phyloP scores from a whole-genome alignment of 768 basidiomycete genomes.

The Kwoniella shandongensis region DNA sequence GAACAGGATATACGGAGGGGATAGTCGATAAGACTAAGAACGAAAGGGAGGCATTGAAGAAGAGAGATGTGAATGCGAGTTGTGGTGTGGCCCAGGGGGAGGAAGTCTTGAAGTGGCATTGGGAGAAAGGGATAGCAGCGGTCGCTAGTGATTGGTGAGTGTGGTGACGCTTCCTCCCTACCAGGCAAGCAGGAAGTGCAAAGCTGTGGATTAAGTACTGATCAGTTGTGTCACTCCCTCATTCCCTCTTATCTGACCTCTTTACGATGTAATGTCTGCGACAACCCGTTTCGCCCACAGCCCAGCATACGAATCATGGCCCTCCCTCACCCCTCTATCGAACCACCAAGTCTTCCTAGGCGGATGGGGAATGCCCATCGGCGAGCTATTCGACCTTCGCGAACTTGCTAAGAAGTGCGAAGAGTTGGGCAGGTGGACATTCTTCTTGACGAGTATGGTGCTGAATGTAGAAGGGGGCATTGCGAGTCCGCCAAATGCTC shows the following conservation, averaged over 20 bases:
- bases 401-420: conserved; percentile 22
- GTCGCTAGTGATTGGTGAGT: conserved; percentile 32
- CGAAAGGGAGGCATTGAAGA: conserved; percentile 8
- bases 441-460: conserved; percentile 36
- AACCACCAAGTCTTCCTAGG: conserved; percentile 33
- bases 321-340: conserved; percentile 14
- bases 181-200: not conserved
- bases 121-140: conserved; percentile 33
- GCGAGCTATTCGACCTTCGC: conserved; percentile 34
- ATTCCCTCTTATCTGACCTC: too few species aligned
- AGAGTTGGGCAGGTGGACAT: conserved; percentile 24
- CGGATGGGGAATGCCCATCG: conserved; percentile 37
- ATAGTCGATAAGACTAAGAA: conserved; percentile 10
- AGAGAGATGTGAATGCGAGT: conserved; percentile 1
- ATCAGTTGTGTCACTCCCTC: too few species aligned
- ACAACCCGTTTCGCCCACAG: conserved; percentile 8
- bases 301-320: conserved; percentile 28
- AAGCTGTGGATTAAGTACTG: too few species aligned
- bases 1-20: conserved; percentile 34
- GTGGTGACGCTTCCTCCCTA: not conserved
- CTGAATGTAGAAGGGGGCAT: conserved; percentile 33
- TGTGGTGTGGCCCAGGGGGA: conserved; percentile 19
- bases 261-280: too few species aligned
- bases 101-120: conserved; percentile 33
- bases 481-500: conserved; percentile 39